Base-by-base conservation (phyloP, 345 rosid species). In the Eucalyptus leucophloia region DNA sequence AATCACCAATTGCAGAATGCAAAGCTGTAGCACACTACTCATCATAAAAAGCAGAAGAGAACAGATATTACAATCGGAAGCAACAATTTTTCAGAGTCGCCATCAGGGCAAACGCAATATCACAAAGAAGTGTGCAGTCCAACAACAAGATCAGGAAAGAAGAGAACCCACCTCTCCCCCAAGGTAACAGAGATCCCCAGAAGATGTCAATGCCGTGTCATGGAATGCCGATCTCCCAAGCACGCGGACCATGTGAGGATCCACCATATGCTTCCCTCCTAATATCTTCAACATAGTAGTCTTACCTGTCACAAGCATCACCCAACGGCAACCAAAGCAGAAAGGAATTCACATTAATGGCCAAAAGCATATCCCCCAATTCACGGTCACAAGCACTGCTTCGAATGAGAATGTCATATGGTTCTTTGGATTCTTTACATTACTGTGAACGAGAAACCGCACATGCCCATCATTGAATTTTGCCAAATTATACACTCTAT, bases 221-320 rank as follows among this genome's bases (percentile, higher is more conserved):
- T 98, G 99, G 90, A 98, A 97, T 88, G 98, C 98, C 4, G 99
- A 96, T 90, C 96, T 95, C 85, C 98, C 98, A 2, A 97, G 93
- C 72, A 96, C 97, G 37, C 95, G 95, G 88, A 98, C 99, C 99
- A 98, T 98, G 37, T 95, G 96, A 9, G 97, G 96, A 86, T 98
- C 99, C 90, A 98, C 99, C 99, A 98, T 93, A 42, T 97, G 99
- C 93, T 97, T 97, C 89, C 99, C 99, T 94, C 98, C 99, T 89
- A 96, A 82, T 92, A 97, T 97, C 95, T 97, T 96, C 94, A 98
- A 86, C 58, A 98, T 96, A 83, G 99, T 98, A 32, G 98, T 98
- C 91, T 98, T 97, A 85, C 99, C 99, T 96, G 30, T 60, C 37
- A 32, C 53, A 67, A 56, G 28, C 42, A 88, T 83, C 49, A 21